Evolutionary conservation across 148 eudicot species (phyloP).

Genomic region (Bassia scoparia): DNA sequence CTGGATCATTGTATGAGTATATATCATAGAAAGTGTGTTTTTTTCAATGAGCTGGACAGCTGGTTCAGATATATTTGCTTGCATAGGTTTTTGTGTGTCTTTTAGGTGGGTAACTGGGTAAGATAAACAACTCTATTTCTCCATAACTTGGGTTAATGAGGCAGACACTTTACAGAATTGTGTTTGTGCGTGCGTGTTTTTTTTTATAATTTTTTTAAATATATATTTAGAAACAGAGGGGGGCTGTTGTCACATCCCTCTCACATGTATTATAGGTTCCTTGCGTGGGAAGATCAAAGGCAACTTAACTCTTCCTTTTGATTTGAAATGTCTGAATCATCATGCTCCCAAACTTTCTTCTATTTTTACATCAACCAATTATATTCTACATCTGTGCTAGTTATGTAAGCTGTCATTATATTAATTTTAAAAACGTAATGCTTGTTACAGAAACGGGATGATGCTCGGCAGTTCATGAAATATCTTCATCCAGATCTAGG

Average conservation of each 20-base stretch:
- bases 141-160: no score
- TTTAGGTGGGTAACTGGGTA: no score
- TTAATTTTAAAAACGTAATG: constrained; percentile 7
- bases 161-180: no score
- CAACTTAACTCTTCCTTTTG: not conserved
- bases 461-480: constrained; percentile 94
- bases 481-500: constrained; percentile 92
- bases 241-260: not conserved
- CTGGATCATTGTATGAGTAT: not conserved
- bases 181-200: no score
- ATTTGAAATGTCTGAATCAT: no score
- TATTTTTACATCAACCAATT: not conserved
- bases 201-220: no score
- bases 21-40: not conserved
- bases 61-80: no score
- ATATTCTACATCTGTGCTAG: not conserved
- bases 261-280: not conserved
- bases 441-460: constrained; percentile 73
- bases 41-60: not conserved
- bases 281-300: not conserved
- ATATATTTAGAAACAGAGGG: no score
- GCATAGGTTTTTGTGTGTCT: no score
- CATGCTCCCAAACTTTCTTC: not conserved
- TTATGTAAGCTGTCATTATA: constrained; percentile 4
- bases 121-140: no score